A percentile compares a stretch with the other conserved stretches of the same genome.
Conservation (phyloP, 805 yeast genomes). For the Saturnispora gosingensis region DNA sequence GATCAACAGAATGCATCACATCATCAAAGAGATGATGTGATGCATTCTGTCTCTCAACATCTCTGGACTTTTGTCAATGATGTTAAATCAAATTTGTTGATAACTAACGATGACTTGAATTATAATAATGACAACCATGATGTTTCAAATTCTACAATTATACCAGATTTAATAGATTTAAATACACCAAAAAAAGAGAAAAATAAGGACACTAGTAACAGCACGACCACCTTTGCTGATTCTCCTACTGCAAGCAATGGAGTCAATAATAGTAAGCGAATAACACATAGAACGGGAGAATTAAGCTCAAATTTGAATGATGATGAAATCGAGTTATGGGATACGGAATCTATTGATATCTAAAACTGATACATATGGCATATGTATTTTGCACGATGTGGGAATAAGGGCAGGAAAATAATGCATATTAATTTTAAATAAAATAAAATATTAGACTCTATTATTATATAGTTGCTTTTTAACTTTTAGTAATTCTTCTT, state of each 20-base stretch:
- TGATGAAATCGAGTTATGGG: conserved; percentile 20
- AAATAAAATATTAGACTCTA: neutral
- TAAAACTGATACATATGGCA: neutral
- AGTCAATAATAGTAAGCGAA: neutral
- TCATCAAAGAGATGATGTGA: conserved; percentile 23
- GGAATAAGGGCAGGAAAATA: neutral
- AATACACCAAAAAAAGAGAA: conserved; percentile 1
- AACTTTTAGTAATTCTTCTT: conserved; percentile 46
- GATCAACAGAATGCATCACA: conserved; percentile 20
- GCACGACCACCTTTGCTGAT: neutral
- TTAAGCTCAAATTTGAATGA: conserved; percentile 8
- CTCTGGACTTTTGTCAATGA: conserved; percentile 45
- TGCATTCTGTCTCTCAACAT: conserved; percentile 33
- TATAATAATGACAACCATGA: neutral
- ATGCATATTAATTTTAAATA: neutral
- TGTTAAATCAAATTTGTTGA: conserved; percentile 29
- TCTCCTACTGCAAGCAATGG: neutral
- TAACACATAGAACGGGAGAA: neutral
- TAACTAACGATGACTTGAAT: conserved; percentile 12
- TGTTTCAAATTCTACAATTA: neutral
- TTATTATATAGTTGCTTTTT: conserved; percentile 44
- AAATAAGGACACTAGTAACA: neutral
- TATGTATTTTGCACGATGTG: neutral
- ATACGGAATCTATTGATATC: conserved; percentile 10
- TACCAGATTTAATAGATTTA: conserved; percentile 4